Evolutionary conservation across 768 basidiomycete species (phyloP), one percentile per base, ranked within the genome.

Genomic region (Cystobasidium onofrii): DNA sequence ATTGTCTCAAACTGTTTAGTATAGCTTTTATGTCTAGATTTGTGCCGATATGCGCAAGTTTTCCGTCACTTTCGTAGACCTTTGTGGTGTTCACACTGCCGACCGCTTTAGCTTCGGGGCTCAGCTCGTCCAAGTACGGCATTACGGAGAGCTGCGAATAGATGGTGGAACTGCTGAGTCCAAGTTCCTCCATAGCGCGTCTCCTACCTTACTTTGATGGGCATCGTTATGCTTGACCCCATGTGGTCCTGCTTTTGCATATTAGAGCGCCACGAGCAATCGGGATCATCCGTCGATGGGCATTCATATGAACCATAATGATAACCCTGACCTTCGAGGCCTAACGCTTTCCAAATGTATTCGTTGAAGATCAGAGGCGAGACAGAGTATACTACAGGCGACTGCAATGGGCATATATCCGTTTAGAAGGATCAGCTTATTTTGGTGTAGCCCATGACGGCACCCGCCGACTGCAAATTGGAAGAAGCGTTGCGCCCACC

Each of bases 11-110:
- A 46, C 39, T 41, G 63, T 64, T 64, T 13, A 31, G n/a, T 41
- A 64, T 64, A 41, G 39, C 63, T 64, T 39, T 64, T 9, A 46
- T 46, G 29, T 64, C 63, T 6, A 64, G 63, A n/a, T 64, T 64
- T 25, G 63, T 64, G 13, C 63, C 63, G 4, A 64, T 64, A 18
- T 36, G 33, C 1, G 12, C 27, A 4, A 36, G 25, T 20, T 64
- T 34, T 31, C 63, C 63, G 23, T 64, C 63, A 6, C 44, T 4
- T 15, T 64, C 63, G 27, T 27, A 12, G 4, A 64, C 2, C 39
- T 41, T 41, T 15, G 39, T 36, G 10, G 63, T 64, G 23, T 64
- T 64, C 27, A 64, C 63, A n/a, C 63, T 64, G 31, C 63, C 63
- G 39, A 64, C 44, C 1, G 63, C 63, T 43, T 64, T 41, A 15